These are phyloP conservation scores for Saccharomyces hybrid DNA, from an alignment of 1,139 yeast genomes.

Conservation along the genomic window DNA sequence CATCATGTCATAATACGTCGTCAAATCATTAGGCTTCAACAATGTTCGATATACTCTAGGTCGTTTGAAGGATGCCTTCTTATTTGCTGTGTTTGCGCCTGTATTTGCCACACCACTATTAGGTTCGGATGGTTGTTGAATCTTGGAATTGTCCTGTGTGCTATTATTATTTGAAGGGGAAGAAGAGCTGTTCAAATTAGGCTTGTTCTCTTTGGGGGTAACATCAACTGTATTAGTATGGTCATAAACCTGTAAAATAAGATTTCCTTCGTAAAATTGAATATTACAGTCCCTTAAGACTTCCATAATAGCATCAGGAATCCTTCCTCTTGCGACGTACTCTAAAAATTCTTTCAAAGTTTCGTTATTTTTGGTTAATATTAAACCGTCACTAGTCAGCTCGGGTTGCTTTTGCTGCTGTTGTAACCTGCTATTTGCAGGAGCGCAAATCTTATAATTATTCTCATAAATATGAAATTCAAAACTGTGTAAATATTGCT, in stretches of 20 bases:
- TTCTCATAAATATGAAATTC: slow-evolving; percentile 87
- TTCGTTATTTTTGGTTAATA: slow-evolving; percentile 75
- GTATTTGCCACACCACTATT: slow-evolving; percentile 1
- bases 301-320: slow-evolving; percentile 86
- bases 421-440: slow-evolving; percentile 34
- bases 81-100: slow-evolving; percentile 3
- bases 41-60: slow-evolving; percentile 73
- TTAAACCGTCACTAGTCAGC: slow-evolving; percentile 49
- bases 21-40: slow-evolving; percentile 69
- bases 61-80: slow-evolving; percentile 27
- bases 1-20: slow-evolving; percentile 77
- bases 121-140: slow-evolving; percentile 4
- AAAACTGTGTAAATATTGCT: slow-evolving; percentile 70
- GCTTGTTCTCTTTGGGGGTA: slow-evolving; percentile 10
- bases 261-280: slow-evolving; percentile 79
- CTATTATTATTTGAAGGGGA: neutral
- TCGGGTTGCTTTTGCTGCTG: slow-evolving; percentile 30
- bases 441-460: slow-evolving; percentile 52
- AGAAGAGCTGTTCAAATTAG: slow-evolving; percentile 3
- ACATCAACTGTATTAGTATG: slow-evolving; percentile 44
- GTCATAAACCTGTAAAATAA: slow-evolving; percentile 76
- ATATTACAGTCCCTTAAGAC: slow-evolving; percentile 80
- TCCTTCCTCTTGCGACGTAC: slow-evolving; percentile 70
- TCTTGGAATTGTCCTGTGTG: neutral
- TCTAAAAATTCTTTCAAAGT: slow-evolving; percentile 70